Conservation (phyloP, 495 filamentous ascomycete species). For the Aspergillus indologenus region DNA sequence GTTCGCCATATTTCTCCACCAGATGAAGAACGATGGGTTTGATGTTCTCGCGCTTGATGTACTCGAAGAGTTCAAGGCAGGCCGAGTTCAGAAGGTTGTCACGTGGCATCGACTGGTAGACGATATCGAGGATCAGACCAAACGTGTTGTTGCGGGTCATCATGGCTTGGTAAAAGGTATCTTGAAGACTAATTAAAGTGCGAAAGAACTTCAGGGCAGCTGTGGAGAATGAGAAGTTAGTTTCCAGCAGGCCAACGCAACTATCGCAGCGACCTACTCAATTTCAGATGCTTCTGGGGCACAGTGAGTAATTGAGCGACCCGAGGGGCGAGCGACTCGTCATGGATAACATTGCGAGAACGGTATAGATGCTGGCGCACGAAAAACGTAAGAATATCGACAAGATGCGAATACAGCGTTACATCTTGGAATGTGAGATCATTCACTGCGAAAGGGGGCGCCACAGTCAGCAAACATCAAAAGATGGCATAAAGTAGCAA, state of each 20-base stretch:
- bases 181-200: conserved; percentile 76
- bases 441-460: conserved; percentile 43
- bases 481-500: not conserved
- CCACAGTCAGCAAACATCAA: conserved; percentile 16
- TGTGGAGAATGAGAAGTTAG: conserved; percentile 34
- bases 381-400: conserved; percentile 94
- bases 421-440: conserved; percentile 74
- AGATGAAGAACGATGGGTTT: conserved; percentile 80
- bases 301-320: conserved; percentile 80
- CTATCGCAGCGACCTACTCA: conserved; percentile 57
- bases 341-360: conserved; percentile 83
- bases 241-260: not conserved
- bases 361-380: conserved; percentile 83
- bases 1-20: conserved; percentile 85
- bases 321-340: conserved; percentile 72
- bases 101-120: conserved; percentile 87
- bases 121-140: conserved; percentile 82
- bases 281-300: conserved; percentile 89
- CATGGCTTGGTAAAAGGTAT: conserved; percentile 89
- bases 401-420: conserved; percentile 81
- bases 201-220: conserved; percentile 95
- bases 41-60: conserved; percentile 80
- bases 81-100: conserved; percentile 95
- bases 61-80: conserved; percentile 93
- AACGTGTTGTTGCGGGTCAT: conserved; percentile 82